phyloP scores from a whole-genome alignment of 352 stramenopile species.

The Phytophthora litchii region DNA sequence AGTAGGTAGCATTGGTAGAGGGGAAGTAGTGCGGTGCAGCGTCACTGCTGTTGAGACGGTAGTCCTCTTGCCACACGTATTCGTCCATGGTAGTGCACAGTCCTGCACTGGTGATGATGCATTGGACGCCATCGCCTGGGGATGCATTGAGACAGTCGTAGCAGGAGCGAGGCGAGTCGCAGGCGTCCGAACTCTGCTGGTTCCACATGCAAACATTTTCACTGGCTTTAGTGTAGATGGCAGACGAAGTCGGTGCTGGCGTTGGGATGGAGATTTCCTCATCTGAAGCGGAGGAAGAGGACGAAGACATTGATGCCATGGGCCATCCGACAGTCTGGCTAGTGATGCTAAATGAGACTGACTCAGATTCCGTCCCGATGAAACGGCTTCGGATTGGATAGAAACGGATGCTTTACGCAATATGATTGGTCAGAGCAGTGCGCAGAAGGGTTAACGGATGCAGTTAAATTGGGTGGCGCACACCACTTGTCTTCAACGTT shows the following conservation, averaged over 20 bases:
- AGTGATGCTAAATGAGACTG: slow-evolving; percentile 9
- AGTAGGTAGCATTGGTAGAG: slow-evolving; percentile 48
- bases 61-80: slow-evolving; percentile 41
- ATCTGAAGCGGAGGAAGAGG: slow-evolving; percentile 5
- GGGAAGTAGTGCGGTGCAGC: slow-evolving; percentile 39
- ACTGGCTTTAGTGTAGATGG: slow-evolving; percentile 25
- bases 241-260: slow-evolving; percentile 4
- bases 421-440: slow-evolving; percentile 4
- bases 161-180: slow-evolving; percentile 37
- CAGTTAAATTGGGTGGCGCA: background rate
- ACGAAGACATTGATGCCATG: slow-evolving; percentile 12
- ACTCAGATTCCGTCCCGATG: slow-evolving; percentile 10
- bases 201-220: slow-evolving; percentile 47
- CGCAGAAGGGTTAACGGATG: background rate
- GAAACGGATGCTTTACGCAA: background rate
- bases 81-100: slow-evolving; percentile 38
- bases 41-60: slow-evolving; percentile 32
- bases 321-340: slow-evolving; percentile 1
- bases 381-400: background rate
- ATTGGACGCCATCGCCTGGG: slow-evolving; percentile 22
- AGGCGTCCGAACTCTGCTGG: slow-evolving; percentile 29
- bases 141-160: slow-evolving; percentile 47
- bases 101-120: slow-evolving; percentile 33
- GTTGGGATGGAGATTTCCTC: slow-evolving; percentile 9
- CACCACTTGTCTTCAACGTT: background rate